phyloP scores from a whole-genome alignment of 257 asterid species.

The Forsythia viridissima region DNA sequence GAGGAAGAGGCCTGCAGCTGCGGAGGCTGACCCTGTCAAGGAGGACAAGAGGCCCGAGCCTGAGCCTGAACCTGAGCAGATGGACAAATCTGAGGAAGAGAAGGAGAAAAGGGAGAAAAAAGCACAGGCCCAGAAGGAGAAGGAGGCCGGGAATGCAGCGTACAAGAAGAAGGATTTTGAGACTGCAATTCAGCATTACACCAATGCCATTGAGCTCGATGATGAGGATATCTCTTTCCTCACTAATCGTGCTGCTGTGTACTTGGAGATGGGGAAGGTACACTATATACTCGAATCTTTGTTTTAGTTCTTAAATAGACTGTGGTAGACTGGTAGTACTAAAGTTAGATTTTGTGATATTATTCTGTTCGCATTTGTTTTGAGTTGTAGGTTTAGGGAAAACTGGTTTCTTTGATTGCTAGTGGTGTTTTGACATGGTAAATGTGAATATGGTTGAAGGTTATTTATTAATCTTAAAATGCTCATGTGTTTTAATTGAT shows the following conservation, averaged over 20 bases:
- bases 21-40: conserved; percentile 47
- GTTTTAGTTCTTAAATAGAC: neutral
- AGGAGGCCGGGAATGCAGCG: conserved; percentile 85
- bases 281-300: neutral
- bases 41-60: conserved; percentile 53
- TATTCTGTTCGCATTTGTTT: neutral
- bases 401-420: neutral
- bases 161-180: conserved; percentile 94
- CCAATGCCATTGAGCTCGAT: conserved; percentile 70
- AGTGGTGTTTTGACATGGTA: neutral
- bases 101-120: conserved; percentile 52
- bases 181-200: conserved; percentile 72
- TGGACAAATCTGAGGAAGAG: conserved; percentile 36
- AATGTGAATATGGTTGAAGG: neutral
- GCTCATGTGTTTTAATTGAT: neutral
- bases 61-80: conserved; percentile 49
- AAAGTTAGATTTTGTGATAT: neutral
- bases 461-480: neutral
- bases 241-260: conserved; percentile 97
- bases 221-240: conserved; percentile 82
- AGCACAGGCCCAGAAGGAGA: conserved; percentile 68
- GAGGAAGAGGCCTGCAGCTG: conserved; percentile 54
- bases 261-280: conserved; percentile 96
- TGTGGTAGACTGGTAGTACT: neutral
- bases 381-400: neutral